Evolutionary conservation across 73 alveolate species (phyloP).

Genomic region (Tetrahymena malaccensis): DNA sequence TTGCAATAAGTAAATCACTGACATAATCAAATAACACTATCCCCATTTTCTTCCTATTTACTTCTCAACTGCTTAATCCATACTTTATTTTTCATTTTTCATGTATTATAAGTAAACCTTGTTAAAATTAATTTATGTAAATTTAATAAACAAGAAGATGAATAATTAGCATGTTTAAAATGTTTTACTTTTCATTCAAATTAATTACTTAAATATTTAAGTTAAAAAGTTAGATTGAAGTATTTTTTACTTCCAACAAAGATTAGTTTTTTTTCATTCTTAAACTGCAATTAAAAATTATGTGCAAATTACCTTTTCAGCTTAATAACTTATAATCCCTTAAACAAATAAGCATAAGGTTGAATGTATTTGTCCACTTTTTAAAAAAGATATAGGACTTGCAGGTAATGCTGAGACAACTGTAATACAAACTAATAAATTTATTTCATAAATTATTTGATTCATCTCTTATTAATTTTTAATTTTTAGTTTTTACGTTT

Average conservation of each 20-base stretch:
- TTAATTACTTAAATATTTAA: no score
- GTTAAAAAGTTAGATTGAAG: not conserved
- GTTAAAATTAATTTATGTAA: not conserved
- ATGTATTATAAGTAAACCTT: not conserved
- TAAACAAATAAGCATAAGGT: not conserved
- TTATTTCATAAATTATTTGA: not conserved
- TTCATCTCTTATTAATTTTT: not conserved
- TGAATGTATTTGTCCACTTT: not conserved
- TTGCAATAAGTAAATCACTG: not conserved
- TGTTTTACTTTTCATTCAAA: no score
- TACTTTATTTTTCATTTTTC: not conserved
- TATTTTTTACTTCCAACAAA: not conserved
- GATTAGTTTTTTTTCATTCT: no score
- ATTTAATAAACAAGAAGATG: no score
- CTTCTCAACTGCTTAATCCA: not conserved
- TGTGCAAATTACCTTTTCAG: not conserved
- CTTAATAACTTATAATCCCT: not conserved
- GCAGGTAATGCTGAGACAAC: not conserved
- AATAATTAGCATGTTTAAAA: not conserved
- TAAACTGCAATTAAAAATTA: no score
- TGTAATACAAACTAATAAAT: not conserved
- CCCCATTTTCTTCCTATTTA: not conserved
- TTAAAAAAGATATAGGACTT: not conserved
- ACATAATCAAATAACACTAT: not conserved
- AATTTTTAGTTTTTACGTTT: no score